Evolutionary conservation across 495 filamentous ascomycete genomes (phyloP).

Genomic region (Lophiotrema nucula): DNA sequence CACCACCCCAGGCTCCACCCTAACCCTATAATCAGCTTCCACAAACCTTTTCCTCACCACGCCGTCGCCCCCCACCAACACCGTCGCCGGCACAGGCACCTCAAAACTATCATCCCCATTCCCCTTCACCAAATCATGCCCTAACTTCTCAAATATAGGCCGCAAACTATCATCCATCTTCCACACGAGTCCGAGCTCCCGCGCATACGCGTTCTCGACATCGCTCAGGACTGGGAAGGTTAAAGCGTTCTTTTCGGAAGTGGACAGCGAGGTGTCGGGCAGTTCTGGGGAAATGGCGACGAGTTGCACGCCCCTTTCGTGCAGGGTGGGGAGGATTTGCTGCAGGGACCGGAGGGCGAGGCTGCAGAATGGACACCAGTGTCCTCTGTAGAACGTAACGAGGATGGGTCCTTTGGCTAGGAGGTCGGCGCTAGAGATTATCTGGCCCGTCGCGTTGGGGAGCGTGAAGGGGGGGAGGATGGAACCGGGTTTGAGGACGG

Average conservation of each 20-base stretch:
- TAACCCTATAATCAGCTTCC: too few relatives aligned
- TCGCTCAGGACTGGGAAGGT: conserved; percentile 46
- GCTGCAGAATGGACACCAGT: conserved; percentile 50
- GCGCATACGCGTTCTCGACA: conserved; percentile 41
- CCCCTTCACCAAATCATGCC: too few relatives aligned
- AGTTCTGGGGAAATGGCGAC: conserved; percentile 46
- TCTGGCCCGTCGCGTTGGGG: neutral
- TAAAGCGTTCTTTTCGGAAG: conserved; percentile 40
- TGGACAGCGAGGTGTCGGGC: conserved; percentile 38
- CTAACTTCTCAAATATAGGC: conserved; percentile 34
- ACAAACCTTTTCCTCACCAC: too few relatives aligned
- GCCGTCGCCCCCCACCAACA: too few relatives aligned
- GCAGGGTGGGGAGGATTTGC: conserved; percentile 36
- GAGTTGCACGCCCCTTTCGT: conserved; percentile 42
- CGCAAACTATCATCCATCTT: conserved; percentile 34
- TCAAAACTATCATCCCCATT: too few relatives aligned
- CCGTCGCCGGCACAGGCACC: too few relatives aligned
- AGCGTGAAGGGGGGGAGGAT: conserved; percentile 1
- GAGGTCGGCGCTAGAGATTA: conserved; percentile 35
- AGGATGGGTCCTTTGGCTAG: conserved; percentile 43
- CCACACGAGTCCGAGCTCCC: conserved; percentile 38
- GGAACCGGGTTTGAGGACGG: neutral
- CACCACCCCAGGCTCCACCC: too few relatives aligned
- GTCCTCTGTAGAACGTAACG: conserved; percentile 47
- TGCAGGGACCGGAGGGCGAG: conserved; percentile 39